These are phyloP conservation scores for Pythium brachiatum DNA, from an alignment of 352 stramenopile genomes.

Conservation along the genomic window DNA sequence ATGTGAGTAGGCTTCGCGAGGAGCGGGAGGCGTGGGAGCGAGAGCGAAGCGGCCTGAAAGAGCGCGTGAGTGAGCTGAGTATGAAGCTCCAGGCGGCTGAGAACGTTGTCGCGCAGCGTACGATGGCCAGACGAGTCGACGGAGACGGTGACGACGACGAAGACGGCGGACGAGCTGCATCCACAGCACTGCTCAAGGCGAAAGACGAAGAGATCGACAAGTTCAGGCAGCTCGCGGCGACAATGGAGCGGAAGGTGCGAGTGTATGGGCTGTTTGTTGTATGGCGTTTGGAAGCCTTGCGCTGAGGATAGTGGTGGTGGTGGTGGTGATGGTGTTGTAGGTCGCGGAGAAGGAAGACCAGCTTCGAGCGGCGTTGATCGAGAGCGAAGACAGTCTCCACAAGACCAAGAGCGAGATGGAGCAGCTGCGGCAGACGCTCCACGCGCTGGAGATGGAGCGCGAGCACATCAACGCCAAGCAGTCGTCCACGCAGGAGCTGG, in stretches of 20 bases:
- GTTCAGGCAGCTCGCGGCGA: conserved; percentile 32
- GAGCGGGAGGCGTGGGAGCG: conserved; percentile 50
- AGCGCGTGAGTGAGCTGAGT: conserved; percentile 47
- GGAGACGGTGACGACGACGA: conserved; percentile 22
- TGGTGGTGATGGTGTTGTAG: conserved; percentile 23
- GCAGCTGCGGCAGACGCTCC: conserved; percentile 38
- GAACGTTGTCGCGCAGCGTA: conserved; percentile 13
- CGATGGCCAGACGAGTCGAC: neutral
- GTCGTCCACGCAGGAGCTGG: conserved; percentile 57
- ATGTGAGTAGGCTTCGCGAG: conserved; percentile 43
- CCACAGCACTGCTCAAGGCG: conserved; percentile 32
- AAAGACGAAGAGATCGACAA: conserved; percentile 53
- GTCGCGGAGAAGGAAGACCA: conserved; percentile 44
- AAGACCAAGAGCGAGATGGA: conserved; percentile 51
- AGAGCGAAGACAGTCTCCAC: conserved; percentile 50
- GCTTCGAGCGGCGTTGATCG: conserved; percentile 31
- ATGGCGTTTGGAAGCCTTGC: neutral
- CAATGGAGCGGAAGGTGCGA: conserved; percentile 54
- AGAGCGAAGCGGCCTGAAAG: conserved; percentile 47
- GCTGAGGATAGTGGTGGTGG: too few relatives aligned
- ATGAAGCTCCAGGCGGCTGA: conserved; percentile 63
- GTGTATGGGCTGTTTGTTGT: neutral
- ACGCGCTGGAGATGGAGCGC: conserved; percentile 55
- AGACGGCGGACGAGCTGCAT: conserved; percentile 15
- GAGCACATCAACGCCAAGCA: conserved; percentile 47